Evolutionary conservation across 1,139 yeast genomes (phyloP).

Genomic region (Yamadazyma dendronema): DNA sequence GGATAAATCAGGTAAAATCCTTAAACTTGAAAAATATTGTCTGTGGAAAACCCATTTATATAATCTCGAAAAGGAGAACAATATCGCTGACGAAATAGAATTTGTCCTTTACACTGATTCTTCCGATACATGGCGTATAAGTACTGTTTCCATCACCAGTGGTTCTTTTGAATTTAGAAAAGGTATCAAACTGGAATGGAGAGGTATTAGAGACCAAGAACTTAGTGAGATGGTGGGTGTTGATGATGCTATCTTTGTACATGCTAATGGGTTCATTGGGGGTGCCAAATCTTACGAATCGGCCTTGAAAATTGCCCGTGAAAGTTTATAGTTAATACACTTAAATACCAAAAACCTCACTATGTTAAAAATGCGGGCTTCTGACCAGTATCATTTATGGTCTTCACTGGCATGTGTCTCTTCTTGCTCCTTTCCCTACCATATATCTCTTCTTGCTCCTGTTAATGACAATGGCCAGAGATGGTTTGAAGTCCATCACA

Average conservation of each 20-base stretch:
- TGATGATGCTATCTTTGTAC: slow-evolving; percentile 85
- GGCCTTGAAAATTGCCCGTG: slow-evolving; percentile 72
- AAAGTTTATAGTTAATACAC: slow-evolving; percentile 20
- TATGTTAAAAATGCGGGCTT: no score
- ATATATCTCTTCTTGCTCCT: no score
- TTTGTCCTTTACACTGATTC: slow-evolving; percentile 82
- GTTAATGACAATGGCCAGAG: no score
- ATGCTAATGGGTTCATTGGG: slow-evolving; percentile 97
- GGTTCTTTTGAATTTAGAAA: slow-evolving; percentile 81
- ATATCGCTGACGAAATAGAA: slow-evolving; percentile 37
- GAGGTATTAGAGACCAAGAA: slow-evolving; percentile 89
- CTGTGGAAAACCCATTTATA: slow-evolving; percentile 96
- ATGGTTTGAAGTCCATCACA: no score
- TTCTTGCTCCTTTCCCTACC: no score
- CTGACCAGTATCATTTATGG: no score
- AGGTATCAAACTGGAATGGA: slow-evolving; percentile 86
- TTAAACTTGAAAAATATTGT: slow-evolving; percentile 69
- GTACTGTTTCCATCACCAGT: slow-evolving; percentile 77
- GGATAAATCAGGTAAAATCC: slow-evolving; percentile 66
- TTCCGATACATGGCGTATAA: slow-evolving; percentile 77
- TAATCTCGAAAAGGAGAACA: slow-evolving; percentile 61
- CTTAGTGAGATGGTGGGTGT: slow-evolving; percentile 73
- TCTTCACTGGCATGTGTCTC: not conserved
- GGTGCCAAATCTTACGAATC: slow-evolving; percentile 84
- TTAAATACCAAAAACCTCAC: no score